Conservation (phyloP, 805 yeast genomes). For the Saccharomycopsis sp. region DNA sequence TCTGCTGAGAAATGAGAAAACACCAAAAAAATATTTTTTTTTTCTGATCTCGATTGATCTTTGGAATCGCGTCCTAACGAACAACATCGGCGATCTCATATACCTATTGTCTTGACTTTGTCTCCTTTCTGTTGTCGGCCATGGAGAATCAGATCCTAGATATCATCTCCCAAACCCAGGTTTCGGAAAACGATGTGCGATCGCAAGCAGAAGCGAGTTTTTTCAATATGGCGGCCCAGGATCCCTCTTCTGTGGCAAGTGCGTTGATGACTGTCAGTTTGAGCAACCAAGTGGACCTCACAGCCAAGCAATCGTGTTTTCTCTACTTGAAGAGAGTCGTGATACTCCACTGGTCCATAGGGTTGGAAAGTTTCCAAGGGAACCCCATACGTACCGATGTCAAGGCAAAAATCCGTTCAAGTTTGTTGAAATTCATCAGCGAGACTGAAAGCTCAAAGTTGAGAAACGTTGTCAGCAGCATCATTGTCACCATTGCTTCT, state of each 20-base stretch:
- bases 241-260: slow-evolving; percentile 42
- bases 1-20: too few relatives aligned
- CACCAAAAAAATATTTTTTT: too few relatives aligned
- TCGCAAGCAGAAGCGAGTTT: slow-evolving; percentile 44
- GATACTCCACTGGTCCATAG: slow-evolving; percentile 75
- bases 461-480: slow-evolving; percentile 58
- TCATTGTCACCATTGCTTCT: slow-evolving; percentile 75
- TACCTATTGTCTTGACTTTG: too few relatives aligned
- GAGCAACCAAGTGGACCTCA: slow-evolving; percentile 24
- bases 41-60: too few relatives aligned
- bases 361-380: slow-evolving; percentile 65
- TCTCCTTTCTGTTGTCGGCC: not conserved
- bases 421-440: slow-evolving; percentile 40
- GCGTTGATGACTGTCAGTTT: slow-evolving; percentile 33
- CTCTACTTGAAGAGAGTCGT: slow-evolving; percentile 60
- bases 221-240: slow-evolving; percentile 31
- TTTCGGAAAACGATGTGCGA: slow-evolving; percentile 45
- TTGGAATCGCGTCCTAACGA: too few relatives aligned
- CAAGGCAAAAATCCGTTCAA: slow-evolving; percentile 43
- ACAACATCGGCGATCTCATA: too few relatives aligned
- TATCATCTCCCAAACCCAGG: slow-evolving; percentile 28
- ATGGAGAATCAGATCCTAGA: slow-evolving; percentile 16
- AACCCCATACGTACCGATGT: slow-evolving; percentile 47
- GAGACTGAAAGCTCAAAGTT: slow-evolving; percentile 47
- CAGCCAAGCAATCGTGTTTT: slow-evolving; percentile 52